Conservation (phyloP, 2,329 filamentous ascomycete species). For the Hypoxylon sp. region DNA sequence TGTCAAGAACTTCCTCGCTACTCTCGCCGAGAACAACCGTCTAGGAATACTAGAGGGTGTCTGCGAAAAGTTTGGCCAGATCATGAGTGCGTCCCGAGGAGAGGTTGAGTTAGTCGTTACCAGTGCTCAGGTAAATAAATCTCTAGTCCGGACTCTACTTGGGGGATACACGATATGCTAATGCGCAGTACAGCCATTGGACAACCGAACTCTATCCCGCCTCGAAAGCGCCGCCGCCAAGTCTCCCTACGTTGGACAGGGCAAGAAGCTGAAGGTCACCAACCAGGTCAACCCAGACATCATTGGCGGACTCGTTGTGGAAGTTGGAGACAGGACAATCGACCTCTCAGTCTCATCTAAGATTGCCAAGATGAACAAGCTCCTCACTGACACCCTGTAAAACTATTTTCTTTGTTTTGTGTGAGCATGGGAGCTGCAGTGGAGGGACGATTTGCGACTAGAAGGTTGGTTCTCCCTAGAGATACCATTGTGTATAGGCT, state of each 20-base stretch:
- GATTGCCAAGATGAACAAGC: constrained; percentile 99
- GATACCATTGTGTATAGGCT: constrained; percentile 54
- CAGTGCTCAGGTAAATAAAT: constrained; percentile 79
- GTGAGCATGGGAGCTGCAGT: constrained; percentile 32
- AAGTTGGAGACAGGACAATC: constrained; percentile 97
- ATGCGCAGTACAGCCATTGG: constrained; percentile 70
- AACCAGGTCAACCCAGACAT: constrained; percentile 97
- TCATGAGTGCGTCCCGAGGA: constrained; percentile 90
- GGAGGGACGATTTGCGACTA: constrained; percentile 42
- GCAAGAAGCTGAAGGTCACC: constrained; percentile 98
- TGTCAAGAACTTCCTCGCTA: constrained; percentile 92
- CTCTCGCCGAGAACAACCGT: constrained; percentile 97
- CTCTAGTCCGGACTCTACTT: neutral
- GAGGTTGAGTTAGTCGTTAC: constrained; percentile 95
- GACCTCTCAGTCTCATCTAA: constrained; percentile 95
- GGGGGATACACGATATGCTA: constrained; percentile 39
- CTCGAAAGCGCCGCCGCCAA: constrained; percentile 91
- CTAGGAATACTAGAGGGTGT: constrained; percentile 86
- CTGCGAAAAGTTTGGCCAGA: constrained; percentile 85
- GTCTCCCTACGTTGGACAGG: constrained; percentile 87
- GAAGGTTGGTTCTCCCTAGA: constrained; percentile 44
- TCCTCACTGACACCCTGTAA: constrained; percentile 97
- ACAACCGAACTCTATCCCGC: constrained; percentile 86
- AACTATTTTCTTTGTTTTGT: constrained; percentile 59
- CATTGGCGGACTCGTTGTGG: constrained; percentile 91